Percentiles rank a stretch among this genome's conserved stretches.
Evolutionary conservation across 2,329 filamentous ascomycete genomes (phyloP).

Genomic region (Madurella mycetomatis): DNA sequence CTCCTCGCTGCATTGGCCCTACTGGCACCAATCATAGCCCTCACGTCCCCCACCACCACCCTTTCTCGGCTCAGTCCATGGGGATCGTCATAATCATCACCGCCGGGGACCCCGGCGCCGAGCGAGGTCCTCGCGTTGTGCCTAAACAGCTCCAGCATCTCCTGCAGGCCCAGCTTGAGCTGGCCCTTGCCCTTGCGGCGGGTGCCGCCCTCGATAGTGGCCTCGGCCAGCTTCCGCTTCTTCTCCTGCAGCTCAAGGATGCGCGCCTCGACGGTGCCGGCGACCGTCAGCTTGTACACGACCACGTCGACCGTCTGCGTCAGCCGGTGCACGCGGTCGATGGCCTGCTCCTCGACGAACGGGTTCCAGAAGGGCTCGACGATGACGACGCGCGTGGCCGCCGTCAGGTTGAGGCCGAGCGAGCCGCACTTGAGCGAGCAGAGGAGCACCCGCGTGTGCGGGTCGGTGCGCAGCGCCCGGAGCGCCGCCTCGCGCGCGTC

Average conservation of each 20-base stretch:
- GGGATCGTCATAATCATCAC: not conserved
- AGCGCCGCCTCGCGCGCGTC: conserved; percentile 87
- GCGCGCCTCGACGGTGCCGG: conserved; percentile 82
- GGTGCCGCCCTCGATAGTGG: conserved; percentile 79
- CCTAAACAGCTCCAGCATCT: conserved; percentile 87
- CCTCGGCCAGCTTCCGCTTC: conserved; percentile 86
- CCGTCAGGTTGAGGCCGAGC: conserved; percentile 88
- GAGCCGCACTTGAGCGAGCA: conserved; percentile 94
- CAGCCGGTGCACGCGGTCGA: conserved; percentile 96
- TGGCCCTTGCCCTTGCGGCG: conserved; percentile 56
- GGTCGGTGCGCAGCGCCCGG: conserved; percentile 68
- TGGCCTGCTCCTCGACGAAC: conserved; percentile 97
- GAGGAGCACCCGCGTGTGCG: conserved; percentile 73
- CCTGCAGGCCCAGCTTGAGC: conserved; percentile 84
- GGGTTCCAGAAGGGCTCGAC: conserved; percentile 99
- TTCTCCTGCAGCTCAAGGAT: conserved; percentile 93
- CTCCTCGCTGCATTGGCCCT: no score
- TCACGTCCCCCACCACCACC: conserved; percentile 16
- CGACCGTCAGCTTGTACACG: conserved; percentile 90
- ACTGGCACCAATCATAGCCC: conserved; percentile 4
- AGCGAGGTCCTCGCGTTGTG: conserved; percentile 43
- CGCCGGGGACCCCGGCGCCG: not conserved
- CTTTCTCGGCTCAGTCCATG: conserved; percentile 8
- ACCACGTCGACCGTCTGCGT: conserved; percentile 93
- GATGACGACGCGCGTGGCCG: conserved; percentile 87